A percentile compares a stretch with the other conserved stretches of the same genome.
Evolutionary conservation across 1,284 basidiomycete genomes (phyloP).

Genomic region (Xerocomus minutiporus): DNA sequence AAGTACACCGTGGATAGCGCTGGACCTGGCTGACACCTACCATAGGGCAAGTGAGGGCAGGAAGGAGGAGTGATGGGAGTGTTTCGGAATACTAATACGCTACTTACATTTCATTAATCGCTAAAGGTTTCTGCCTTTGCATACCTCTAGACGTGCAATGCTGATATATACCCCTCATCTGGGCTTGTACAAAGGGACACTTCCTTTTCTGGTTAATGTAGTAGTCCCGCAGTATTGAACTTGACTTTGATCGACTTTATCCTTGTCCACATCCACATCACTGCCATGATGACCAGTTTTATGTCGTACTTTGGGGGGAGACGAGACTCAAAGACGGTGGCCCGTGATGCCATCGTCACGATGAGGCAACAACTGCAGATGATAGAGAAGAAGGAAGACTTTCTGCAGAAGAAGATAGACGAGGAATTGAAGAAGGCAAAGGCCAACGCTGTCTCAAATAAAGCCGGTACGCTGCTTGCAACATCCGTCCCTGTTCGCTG

Average conservation of each 20-base stretch:
- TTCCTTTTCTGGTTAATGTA: conserved; percentile 22
- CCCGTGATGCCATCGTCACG: conserved; percentile 83
- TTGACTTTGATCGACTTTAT: neutral
- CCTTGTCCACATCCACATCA: conserved; percentile 5
- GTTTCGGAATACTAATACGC: conserved; percentile 24
- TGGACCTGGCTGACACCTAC: conserved; percentile 8
- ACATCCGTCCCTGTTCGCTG: conserved; percentile 6
- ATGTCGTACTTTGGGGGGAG: conserved; percentile 82
- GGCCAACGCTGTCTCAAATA: conserved; percentile 91
- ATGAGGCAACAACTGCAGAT: conserved; percentile 88
- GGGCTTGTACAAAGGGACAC: conserved; percentile 13
- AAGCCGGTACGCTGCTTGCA: conserved; percentile 65
- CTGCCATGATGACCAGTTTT: conserved; percentile 75
- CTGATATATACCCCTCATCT: neutral
- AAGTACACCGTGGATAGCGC: conserved; percentile 19
- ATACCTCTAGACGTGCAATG: conserved; percentile 22
- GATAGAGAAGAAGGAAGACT: conserved; percentile 99
- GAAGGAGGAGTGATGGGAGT: conserved; percentile 26
- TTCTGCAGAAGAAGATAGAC: conserved; percentile 95
- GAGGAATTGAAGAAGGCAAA: conserved; percentile 91
- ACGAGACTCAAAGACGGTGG: conserved; percentile 73
- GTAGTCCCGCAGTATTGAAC: conserved; percentile 3
- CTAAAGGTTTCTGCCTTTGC: conserved; percentile 19
- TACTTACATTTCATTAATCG: conserved; percentile 25
- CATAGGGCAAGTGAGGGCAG: conserved; percentile 9